Conservation (phyloP, 441 rosid genomes). For the Cnidoscolus chayamansa region DNA sequence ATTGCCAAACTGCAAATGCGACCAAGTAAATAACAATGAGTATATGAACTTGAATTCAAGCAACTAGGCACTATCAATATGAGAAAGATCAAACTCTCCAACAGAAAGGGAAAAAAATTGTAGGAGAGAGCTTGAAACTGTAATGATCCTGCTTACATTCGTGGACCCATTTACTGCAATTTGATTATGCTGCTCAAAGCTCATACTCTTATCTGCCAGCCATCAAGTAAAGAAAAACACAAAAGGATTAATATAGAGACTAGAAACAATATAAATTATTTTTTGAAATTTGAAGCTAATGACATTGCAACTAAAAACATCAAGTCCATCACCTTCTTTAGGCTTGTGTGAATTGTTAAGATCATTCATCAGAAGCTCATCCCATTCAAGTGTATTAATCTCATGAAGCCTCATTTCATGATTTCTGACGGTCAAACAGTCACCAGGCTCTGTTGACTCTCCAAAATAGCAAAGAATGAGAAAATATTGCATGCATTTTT, state of each 20-base stretch:
- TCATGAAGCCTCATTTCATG: slow-evolving; percentile 84
- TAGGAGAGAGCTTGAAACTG: slow-evolving; percentile 6
- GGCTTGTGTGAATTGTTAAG: slow-evolving; percentile 32
- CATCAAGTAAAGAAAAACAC: slow-evolving; percentile 12
- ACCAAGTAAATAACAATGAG: neutral
- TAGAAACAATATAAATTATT: slow-evolving; percentile 11
- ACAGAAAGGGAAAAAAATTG: neutral
- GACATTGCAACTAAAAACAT: slow-evolving; percentile 5
- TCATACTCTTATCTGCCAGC: slow-evolving; percentile 47
- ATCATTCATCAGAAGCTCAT: slow-evolving; percentile 70
- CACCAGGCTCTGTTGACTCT: slow-evolving; percentile 45
- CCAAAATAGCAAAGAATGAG: slow-evolving; percentile 30
- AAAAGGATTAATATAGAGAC: neutral
- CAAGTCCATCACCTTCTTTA: slow-evolving; percentile 45
- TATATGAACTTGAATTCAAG: neutral
- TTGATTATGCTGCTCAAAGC: slow-evolving; percentile 48
- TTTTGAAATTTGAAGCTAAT: slow-evolving; percentile 8
- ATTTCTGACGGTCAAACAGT: slow-evolving; percentile 40
- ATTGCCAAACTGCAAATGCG: slow-evolving; percentile 13
- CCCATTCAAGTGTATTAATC: slow-evolving; percentile 97
- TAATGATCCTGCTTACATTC: slow-evolving; percentile 43
- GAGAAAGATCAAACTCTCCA: neutral
- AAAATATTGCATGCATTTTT: slow-evolving; percentile 10
- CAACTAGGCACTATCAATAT: neutral
- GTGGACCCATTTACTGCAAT: slow-evolving; percentile 31